Conservation (phyloP, 805 yeast species). For the Zygotorulaspora danielsina region DNA sequence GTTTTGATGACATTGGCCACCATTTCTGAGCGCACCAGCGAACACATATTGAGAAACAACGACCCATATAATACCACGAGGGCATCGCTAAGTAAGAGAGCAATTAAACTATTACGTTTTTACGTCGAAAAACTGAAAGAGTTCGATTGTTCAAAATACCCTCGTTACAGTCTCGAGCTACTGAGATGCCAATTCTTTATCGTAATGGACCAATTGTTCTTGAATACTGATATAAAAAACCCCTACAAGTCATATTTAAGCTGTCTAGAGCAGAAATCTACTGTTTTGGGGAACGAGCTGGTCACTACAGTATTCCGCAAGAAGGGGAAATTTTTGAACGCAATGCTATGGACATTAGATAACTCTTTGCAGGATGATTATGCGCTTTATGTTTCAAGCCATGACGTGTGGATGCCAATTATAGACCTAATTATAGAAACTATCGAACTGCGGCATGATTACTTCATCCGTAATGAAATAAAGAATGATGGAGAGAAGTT, state of each 20-base stretch:
- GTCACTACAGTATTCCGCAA: slow-evolving; percentile 19
- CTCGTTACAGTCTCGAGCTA: slow-evolving; percentile 21
- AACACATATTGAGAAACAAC: slow-evolving; percentile 21
- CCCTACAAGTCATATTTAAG: slow-evolving; percentile 28
- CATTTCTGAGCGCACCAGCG: slow-evolving; percentile 30
- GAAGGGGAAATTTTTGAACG: slow-evolving; percentile 26
- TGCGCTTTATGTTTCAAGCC: slow-evolving; percentile 16
- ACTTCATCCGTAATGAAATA: slow-evolving; percentile 22
- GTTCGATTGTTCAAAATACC: slow-evolving; percentile 16
- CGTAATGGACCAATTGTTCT: slow-evolving; percentile 21
- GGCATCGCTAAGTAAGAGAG: slow-evolving; percentile 33
- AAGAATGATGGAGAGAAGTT: not conserved
- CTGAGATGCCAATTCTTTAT: slow-evolving; percentile 33
- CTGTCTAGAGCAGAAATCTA: slow-evolving; percentile 18
- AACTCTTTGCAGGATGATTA: slow-evolving; percentile 18
- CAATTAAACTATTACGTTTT: slow-evolving; percentile 30
- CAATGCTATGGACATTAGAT: slow-evolving; percentile 28
- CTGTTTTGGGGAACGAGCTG: slow-evolving; percentile 22
- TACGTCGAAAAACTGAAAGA: slow-evolving; percentile 21
- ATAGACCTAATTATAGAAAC: slow-evolving; percentile 22
- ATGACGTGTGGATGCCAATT: slow-evolving; percentile 29
- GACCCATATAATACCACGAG: slow-evolving; percentile 31
- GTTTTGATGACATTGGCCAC: slow-evolving; percentile 39
- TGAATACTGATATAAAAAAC: slow-evolving; percentile 4
- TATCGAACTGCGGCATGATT: slow-evolving; percentile 26